These are phyloP conservation scores for Toxicodendron radicans DNA, from an alignment of 345 rosid genomes.

Conservation along the genomic window DNA sequence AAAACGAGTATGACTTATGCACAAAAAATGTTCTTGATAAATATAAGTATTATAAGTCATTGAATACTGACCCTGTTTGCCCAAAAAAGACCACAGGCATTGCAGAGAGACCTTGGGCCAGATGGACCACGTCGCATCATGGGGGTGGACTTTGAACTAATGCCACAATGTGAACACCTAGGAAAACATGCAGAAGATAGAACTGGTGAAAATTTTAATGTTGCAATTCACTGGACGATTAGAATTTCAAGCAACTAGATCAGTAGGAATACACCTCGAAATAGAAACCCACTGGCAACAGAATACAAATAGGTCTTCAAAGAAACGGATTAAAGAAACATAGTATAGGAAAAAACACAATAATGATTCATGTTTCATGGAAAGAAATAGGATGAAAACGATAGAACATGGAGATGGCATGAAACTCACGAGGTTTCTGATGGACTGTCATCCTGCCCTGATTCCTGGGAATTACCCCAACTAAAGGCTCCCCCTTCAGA, in stretches of 20 bases:
- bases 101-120: slow-evolving; percentile 96
- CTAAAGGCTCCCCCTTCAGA: slow-evolving; percentile 64
- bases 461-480: slow-evolving; percentile 61
- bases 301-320: slow-evolving; percentile 7
- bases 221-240: background rate
- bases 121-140: slow-evolving; percentile 99
- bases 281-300: background rate
- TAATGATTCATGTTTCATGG: background rate
- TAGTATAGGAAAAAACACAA: background rate
- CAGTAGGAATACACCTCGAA: background rate
- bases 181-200: slow-evolving; percentile 12
- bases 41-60: background rate
- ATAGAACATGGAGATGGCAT: slow-evolving; percentile 2
- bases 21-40: background rate
- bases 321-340: background rate
- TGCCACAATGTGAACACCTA: slow-evolving; percentile 94
- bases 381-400: slow-evolving; percentile 12
- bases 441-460: slow-evolving; percentile 66
- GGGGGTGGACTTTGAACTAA: slow-evolving; percentile 79
- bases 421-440: slow-evolving; percentile 70
- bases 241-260: background rate
- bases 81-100: slow-evolving; percentile 99
- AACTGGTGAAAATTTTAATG: background rate
- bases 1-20: background rate
- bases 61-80: slow-evolving; percentile 68